These are phyloP conservation scores for Parastagonospora nodorum DNA, from an alignment of 2,329 filamentous ascomycete species.

Conservation along the genomic window DNA sequence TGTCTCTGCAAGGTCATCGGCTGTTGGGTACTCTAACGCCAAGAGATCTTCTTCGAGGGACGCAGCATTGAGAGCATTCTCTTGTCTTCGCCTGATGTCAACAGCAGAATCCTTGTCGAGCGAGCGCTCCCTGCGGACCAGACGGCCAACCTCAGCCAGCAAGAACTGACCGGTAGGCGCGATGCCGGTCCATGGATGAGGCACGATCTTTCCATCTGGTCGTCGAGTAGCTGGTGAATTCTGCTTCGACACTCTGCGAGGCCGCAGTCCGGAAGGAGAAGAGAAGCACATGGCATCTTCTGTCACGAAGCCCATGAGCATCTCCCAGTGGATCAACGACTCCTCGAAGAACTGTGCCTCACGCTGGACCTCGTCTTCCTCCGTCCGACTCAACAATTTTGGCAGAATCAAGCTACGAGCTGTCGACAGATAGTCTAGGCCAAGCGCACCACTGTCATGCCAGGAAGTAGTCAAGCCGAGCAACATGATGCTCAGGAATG, in stretches of 20 bases:
- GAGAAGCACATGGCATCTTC: constrained; percentile 47
- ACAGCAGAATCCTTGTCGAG: constrained; percentile 32
- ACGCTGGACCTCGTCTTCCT: constrained; percentile 38
- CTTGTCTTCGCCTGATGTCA: constrained; percentile 37
- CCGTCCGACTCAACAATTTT: constrained; percentile 47
- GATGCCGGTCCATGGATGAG: constrained; percentile 58
- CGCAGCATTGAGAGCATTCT: constrained; percentile 45
- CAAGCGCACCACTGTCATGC: constrained; percentile 62
- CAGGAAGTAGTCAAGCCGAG: constrained; percentile 65
- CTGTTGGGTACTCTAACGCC: constrained; percentile 52
- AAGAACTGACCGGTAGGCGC: constrained; percentile 52
- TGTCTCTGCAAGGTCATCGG: constrained; percentile 55
- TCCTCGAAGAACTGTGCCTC: constrained; percentile 60
- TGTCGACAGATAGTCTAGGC: constrained; percentile 58
- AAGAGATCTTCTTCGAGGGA: constrained; percentile 56
- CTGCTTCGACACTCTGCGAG: constrained; percentile 26
- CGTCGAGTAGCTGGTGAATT: constrained; percentile 28
- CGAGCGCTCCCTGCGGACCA: constrained; percentile 47
- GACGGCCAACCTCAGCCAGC: constrained; percentile 53
- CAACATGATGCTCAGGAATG: constrained; percentile 62
- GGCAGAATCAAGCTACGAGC: constrained; percentile 52
- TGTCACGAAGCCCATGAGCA: constrained; percentile 61
- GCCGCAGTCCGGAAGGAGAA: constrained; percentile 29
- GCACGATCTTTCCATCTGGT: constrained; percentile 44
- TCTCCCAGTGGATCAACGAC: constrained; percentile 63